phyloP scores from a whole-genome alignment of 768 basidiomycete genomes.

The Tylopilus subfusipes region DNA sequence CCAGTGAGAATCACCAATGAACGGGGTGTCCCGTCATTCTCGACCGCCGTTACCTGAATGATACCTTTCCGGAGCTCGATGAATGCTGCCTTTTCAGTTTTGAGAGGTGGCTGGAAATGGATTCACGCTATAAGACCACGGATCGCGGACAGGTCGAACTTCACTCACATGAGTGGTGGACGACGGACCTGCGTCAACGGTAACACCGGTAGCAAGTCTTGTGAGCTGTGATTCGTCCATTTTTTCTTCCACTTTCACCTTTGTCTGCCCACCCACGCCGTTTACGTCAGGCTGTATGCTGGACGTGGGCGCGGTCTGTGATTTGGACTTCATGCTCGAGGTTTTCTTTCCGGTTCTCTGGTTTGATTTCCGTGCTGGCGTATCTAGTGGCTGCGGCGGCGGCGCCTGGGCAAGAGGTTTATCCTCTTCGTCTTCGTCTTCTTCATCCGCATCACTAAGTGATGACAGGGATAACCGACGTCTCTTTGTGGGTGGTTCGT shows the following conservation, averaged over 20 bases:
- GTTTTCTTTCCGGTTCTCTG: slow-evolving; percentile 54
- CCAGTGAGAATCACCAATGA: slow-evolving; percentile 86
- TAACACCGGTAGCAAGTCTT: slow-evolving; percentile 75
- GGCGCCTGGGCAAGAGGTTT: slow-evolving; percentile 50
- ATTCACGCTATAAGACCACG: background rate
- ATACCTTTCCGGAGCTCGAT: slow-evolving; percentile 78
- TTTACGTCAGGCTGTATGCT: slow-evolving; percentile 37
- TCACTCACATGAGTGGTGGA: slow-evolving; percentile 46
- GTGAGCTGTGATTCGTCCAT: slow-evolving; percentile 76
- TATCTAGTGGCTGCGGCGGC: slow-evolving; percentile 29
- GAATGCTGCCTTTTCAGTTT: slow-evolving; percentile 73
- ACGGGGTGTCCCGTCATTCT: slow-evolving; percentile 73
- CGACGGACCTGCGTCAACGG: slow-evolving; percentile 60
- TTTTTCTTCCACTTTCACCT: slow-evolving; percentile 72
- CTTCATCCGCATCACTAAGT: slow-evolving; percentile 41
- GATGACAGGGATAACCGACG: slow-evolving; percentile 56
- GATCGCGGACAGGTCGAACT: background rate
- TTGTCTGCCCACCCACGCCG: slow-evolving; percentile 44
- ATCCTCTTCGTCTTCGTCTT: slow-evolving; percentile 50
- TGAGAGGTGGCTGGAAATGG: slow-evolving; percentile 45
- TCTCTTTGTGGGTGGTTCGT: slow-evolving; percentile 48
- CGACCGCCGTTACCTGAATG: slow-evolving; percentile 80
- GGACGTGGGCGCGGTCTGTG: slow-evolving; percentile 51
- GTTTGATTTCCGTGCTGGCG: slow-evolving; percentile 29
- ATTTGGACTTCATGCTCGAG: slow-evolving; percentile 57